Evolutionary conservation across 345 rosid species (phyloP), one percentile per base, ranked within the genome.

Genomic region (Salix exigua): DNA sequence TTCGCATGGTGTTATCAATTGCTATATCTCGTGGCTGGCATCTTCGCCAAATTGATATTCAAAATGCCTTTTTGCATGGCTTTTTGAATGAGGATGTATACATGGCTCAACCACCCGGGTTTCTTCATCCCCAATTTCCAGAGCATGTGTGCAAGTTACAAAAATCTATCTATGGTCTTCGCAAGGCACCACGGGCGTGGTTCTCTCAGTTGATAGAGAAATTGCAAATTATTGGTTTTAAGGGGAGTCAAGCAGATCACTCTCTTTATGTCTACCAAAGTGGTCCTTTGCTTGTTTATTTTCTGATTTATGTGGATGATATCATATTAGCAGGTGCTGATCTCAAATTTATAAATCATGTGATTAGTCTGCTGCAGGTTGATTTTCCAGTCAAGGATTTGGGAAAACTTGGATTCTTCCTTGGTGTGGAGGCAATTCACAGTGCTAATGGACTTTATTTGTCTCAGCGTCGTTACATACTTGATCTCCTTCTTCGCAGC

Each of bases 251-350:
- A 4, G 7, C 9, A 0, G 5, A 16, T 64, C 37, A 28, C 1
- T 64, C n/a, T 0, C n/a, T 64, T 0, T 13, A 5, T 16, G 7
- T 64, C 6, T 64, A 64, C 30, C 3, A 64, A 6, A 0, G 1
- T 1, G 2, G 7, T 0, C 13, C 9, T 10, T 0, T 0, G 0
- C 1, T 28, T 1, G 17, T 31, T 0, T 65, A 26, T 2, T 12
- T 65, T 6, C 5, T 65, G 1, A 65, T 65, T 16, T 65, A 31
- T 31, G 23, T 65, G 0, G 12, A 65, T 31, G 68, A 65, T 1
- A 13, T 64, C 1, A 30, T 26, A 1, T 0, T 64, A 14, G 14
- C 19, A 1, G 10, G 68, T 28, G 30, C 30, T 28, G 30, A 28
- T 28, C 30, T 28, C 30, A 28, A 28, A 1, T 28, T 28, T 28